phyloP scores from a whole-genome alignment of 768 basidiomycete species.

The Naganishia vishniacii region DNA sequence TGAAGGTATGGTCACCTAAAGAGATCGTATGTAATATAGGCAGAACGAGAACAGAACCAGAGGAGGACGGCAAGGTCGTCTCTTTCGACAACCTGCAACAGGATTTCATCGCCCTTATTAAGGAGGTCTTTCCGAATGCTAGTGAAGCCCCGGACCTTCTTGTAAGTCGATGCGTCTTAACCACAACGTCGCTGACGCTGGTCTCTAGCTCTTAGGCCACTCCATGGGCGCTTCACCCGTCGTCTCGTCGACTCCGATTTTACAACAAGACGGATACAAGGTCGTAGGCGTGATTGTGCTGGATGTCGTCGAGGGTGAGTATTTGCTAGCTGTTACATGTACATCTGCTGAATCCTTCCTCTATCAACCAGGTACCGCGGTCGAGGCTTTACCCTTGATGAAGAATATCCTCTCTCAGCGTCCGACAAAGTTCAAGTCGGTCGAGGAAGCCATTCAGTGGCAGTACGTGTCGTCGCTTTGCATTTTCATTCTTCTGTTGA shows the following conservation, averaged over 20 bases:
- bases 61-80: constrained; percentile 53
- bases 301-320: constrained; percentile 70
- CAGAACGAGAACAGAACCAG: constrained; percentile 57
- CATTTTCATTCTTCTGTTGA: constrained; percentile 27
- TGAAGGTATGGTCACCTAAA: too few relatives aligned
- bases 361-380: constrained; percentile 64
- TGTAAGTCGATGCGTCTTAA: constrained; percentile 52
- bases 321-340: neutral
- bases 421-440: constrained; percentile 74
- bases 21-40: too few relatives aligned
- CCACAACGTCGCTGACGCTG: neutral
- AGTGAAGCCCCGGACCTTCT: constrained; percentile 64
- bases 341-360: neutral
- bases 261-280: constrained; percentile 65
- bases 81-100: constrained; percentile 65
- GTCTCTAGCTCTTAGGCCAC: constrained; percentile 69
- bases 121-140: constrained; percentile 64
- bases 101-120: constrained; percentile 69
- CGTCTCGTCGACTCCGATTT: constrained; percentile 61
- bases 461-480: constrained; percentile 63
- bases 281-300: constrained; percentile 74
- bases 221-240: constrained; percentile 95
- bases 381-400: constrained; percentile 92
- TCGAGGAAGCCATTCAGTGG: constrained; percentile 88
- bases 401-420: constrained; percentile 74